Evolutionary conservation across 2,329 filamentous ascomycete genomes (phyloP).

Genomic region (Aureobasidium musti): DNA sequence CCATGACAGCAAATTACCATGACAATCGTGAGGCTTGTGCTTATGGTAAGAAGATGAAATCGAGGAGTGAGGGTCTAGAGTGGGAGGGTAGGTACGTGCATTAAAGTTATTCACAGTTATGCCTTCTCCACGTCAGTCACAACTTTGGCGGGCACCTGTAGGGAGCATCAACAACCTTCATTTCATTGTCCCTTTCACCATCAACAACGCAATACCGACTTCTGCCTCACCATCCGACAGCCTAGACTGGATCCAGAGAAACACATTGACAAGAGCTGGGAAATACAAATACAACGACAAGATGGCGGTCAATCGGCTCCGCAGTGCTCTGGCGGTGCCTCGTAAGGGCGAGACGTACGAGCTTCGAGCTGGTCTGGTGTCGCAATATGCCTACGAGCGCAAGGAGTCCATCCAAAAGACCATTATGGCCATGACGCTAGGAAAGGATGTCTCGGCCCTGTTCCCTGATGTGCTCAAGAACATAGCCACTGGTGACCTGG

Average conservation of each 20-base stretch:
- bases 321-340: slow-evolving; percentile 87
- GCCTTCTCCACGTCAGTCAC: slow-evolving; percentile 26
- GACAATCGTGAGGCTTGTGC: neutral
- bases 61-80: neutral
- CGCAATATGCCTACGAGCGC: slow-evolving; percentile 97
- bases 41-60: slow-evolving; percentile 3
- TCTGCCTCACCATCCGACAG: neutral
- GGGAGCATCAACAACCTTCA: slow-evolving; percentile 28
- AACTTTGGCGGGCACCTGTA: neutral
- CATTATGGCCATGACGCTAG: slow-evolving; percentile 99
- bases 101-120: slow-evolving; percentile 10
- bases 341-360: slow-evolving; percentile 98
- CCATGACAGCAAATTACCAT: slow-evolving; percentile 4
- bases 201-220: neutral
- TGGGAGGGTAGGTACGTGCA: neutral
- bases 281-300: slow-evolving; percentile 30
- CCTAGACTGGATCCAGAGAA: neutral
- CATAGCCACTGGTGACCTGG: slow-evolving; percentile 89
- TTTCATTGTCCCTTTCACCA: slow-evolving; percentile 14
- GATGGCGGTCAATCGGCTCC: slow-evolving; percentile 96
- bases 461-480: slow-evolving; percentile 99
- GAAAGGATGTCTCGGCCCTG: slow-evolving; percentile 95
- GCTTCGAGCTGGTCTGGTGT: slow-evolving; percentile 89
- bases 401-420: slow-evolving; percentile 99
- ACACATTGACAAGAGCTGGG: slow-evolving; percentile 11